Base-by-base conservation (phyloP, 495 filamentous ascomycete genomes). In the Penicillium steckii region DNA sequence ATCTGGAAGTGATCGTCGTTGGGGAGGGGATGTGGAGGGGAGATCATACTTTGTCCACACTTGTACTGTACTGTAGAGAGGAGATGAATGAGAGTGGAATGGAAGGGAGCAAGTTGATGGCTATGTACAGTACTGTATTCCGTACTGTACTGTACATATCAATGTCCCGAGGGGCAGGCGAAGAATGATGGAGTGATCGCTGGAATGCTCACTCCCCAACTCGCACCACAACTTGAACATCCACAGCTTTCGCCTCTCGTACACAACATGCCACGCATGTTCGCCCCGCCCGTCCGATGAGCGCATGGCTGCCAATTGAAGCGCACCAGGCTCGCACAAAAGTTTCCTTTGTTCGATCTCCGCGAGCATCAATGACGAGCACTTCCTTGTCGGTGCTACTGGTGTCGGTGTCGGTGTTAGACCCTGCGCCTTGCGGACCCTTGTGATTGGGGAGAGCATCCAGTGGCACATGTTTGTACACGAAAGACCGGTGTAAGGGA, bases 261-360 rank as follows among this genome's bases (percentile, higher is more conserved):
- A 91, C 78, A 56, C 85, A 84, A 59, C 87, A 89, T 8, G 77
- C 75, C 29, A 89, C 55, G 60, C 87, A 90, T 0, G 80, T 83
- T 55, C 83, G 73, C 43, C 82, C 79, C 38, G 75, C 75, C 24
- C 86, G 70, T 44, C 84, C 85, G 52, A 91, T 80, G 43, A 91
- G 55, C 13, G 85, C 86, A 63, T 88, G 82, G 67, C 79, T 80
- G 3, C 86, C 87, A 53, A 76, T 80, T 51, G 86, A 79, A 2
- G 86, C 81, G 58, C 87, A 91, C 65, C 87, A 78, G 2, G 86
- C 85, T 24, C 86, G 74, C 7, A 77, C 85, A 32, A 89, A 75
- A 2, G 87, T 79, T 68, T 88, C 85, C 50, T 80, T 75, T 42
- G 81, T 78, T 24, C 72, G 77, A 8, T 73, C 56, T 69, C 82